phyloP scores from a whole-genome alignment of 2,329 filamentous ascomycete species.

The Helotiales sp. region DNA sequence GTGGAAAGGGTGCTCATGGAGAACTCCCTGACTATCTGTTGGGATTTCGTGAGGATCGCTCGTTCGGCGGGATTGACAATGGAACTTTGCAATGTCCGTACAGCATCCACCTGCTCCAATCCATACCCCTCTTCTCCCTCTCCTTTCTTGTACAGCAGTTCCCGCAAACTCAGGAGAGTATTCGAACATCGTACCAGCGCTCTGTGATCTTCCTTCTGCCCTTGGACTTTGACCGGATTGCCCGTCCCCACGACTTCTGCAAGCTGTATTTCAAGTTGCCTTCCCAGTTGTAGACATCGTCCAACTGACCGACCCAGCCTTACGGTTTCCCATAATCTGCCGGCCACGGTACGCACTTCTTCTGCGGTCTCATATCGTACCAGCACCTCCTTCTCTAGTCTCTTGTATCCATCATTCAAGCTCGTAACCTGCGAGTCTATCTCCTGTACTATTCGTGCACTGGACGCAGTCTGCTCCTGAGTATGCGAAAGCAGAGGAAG shows the following conservation, averaged over 20 bases:
- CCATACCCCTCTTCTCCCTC: conserved; percentile 77
- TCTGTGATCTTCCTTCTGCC: conserved; percentile 67
- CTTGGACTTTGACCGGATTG: conserved; percentile 44
- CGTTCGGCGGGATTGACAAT: conserved; percentile 75
- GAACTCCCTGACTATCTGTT: conserved; percentile 84
- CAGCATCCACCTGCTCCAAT: conserved; percentile 73
- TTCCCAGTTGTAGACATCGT: conserved; percentile 78
- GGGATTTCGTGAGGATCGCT: conserved; percentile 72
- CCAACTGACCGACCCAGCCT: conserved; percentile 76
- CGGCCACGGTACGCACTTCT: conserved; percentile 76
- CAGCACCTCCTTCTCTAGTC: conserved; percentile 85
- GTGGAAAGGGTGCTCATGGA: conserved; percentile 66
- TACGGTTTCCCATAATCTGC: conserved; percentile 80
- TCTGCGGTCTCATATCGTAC: conserved; percentile 86
- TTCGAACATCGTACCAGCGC: conserved; percentile 83
- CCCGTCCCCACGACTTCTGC: conserved; percentile 60
- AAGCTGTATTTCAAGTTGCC: conserved; percentile 87
- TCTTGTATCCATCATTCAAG: conserved; percentile 82
- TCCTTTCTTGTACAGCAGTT: conserved; percentile 70
- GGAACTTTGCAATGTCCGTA: conserved; percentile 71
- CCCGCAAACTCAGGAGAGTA: conserved; percentile 76
- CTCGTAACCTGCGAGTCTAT: conserved; percentile 80
- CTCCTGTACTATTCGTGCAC: conserved; percentile 72
- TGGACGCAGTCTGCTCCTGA: conserved; percentile 72
- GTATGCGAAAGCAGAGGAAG: conserved; percentile 82